phyloP scores from a whole-genome alignment of 768 basidiomycete genomes.

The Rhizopogon salebrosus region DNA sequence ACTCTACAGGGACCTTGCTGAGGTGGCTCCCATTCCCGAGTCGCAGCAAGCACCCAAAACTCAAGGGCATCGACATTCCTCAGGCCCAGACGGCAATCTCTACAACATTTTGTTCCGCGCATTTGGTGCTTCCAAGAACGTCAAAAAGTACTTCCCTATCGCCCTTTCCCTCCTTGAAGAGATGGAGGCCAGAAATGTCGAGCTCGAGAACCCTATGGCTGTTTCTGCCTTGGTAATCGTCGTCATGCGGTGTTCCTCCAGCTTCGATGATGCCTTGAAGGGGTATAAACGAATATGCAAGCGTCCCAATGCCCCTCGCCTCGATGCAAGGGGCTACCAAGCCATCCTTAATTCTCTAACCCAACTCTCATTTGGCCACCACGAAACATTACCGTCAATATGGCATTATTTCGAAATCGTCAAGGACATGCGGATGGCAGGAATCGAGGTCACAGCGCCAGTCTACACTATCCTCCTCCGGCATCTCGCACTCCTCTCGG shows the following conservation, averaged over 20 bases:
- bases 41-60: slow-evolving; percentile 5
- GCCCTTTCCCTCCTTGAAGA: slow-evolving; percentile 55
- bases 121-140: slow-evolving; percentile 38
- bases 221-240: slow-evolving; percentile 52
- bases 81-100: slow-evolving; percentile 45
- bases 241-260: slow-evolving; percentile 58
- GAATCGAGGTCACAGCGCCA: slow-evolving; percentile 48
- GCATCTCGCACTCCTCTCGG: slow-evolving; percentile 44
- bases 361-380: slow-evolving; percentile 46
- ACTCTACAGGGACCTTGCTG: slow-evolving; percentile 45
- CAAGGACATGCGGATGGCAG: slow-evolving; percentile 70
- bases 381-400: slow-evolving; percentile 34
- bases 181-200: slow-evolving; percentile 51
- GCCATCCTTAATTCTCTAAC: slow-evolving; percentile 63
- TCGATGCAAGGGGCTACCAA: slow-evolving; percentile 57
- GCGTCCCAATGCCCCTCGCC: slow-evolving; percentile 20
- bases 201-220: slow-evolving; percentile 39
- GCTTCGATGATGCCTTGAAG: slow-evolving; percentile 54
- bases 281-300: slow-evolving; percentile 45
- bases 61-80: slow-evolving; percentile 27
- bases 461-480: slow-evolving; percentile 67
- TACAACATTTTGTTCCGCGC: slow-evolving; percentile 52
- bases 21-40: slow-evolving; percentile 22
- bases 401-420: slow-evolving; percentile 71
- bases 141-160: slow-evolving; percentile 42